Evolutionary conservation across 345 rosid genomes (phyloP).

Genomic region (Schrenkiella parvula): DNA sequence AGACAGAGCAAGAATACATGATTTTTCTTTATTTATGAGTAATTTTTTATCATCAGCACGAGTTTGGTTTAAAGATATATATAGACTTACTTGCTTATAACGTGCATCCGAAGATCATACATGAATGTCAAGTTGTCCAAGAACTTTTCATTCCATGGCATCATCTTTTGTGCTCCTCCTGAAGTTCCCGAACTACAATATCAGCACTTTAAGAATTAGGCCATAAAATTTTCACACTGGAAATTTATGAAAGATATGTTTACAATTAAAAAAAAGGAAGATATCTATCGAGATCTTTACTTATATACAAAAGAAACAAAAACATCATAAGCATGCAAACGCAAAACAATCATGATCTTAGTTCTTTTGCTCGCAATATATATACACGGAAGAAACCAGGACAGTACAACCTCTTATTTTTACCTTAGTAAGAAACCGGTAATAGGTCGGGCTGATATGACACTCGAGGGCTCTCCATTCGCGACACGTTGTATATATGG

Average conservation of each 20-base stretch:
- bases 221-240: neutral
- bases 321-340: neutral
- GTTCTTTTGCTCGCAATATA: neutral
- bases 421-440: slow-evolving; percentile 74
- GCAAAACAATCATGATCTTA: neutral
- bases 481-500: slow-evolving; percentile 57
- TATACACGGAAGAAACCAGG: neutral
- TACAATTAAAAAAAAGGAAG: no score
- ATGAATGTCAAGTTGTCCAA: neutral
- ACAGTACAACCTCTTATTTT: neutral
- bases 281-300: no score
- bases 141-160: neutral
- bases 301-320: no score
- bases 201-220: neutral
- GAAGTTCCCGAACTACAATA: neutral
- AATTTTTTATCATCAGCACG: neutral
- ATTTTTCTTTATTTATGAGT: neutral
- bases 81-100: neutral
- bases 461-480: slow-evolving; percentile 50
- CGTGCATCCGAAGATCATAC: neutral
- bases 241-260: no score
- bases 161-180: neutral
- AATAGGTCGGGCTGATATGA: slow-evolving; percentile 59
- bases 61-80: neutral
- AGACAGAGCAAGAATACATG: neutral